phyloP scores from a whole-genome alignment of 257 asterid genomes.

The Paulownia fortunei region DNA sequence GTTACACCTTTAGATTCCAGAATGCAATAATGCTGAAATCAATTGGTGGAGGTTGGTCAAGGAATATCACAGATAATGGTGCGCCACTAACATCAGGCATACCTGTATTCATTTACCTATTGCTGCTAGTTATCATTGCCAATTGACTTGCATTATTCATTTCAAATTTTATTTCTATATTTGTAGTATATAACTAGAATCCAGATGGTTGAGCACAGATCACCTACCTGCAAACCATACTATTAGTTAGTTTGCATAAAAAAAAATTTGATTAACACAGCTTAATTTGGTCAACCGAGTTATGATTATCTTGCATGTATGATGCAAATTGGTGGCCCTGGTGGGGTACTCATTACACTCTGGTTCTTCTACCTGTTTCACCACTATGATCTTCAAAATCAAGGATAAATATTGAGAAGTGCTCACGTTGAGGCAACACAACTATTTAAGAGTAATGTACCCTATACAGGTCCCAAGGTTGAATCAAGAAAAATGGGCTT shows the following conservation, averaged over 20 bases:
- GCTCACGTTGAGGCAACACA: neutral
- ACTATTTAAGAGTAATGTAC: neutral
- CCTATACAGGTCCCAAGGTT: neutral
- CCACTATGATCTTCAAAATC: neutral
- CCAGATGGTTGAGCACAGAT: constrained; percentile 31
- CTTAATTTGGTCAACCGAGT: neutral
- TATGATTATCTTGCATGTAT: constrained; percentile 3
- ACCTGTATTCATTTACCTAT: neutral
- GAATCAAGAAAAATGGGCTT: too few species aligned
- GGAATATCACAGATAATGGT: constrained; percentile 30
- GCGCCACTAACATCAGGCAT: constrained; percentile 13
- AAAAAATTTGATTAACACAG: neutral
- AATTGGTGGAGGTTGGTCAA: constrained; percentile 20
- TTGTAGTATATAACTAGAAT: neutral
- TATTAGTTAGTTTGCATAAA: neutral
- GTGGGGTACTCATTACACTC: neutral
- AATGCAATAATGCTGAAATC: constrained; percentile 3
- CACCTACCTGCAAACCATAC: constrained; percentile 28
- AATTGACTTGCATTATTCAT: constrained; percentile 27
- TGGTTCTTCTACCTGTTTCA: neutral
- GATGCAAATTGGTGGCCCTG: neutral
- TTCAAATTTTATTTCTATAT: neutral
- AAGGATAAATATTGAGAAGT: neutral
- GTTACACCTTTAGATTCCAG: constrained; percentile 5
- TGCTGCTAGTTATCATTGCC: constrained; percentile 18